phyloP scores from a whole-genome alignment of 352 stramenopile species.

The Phytophthora palmivora region DNA sequence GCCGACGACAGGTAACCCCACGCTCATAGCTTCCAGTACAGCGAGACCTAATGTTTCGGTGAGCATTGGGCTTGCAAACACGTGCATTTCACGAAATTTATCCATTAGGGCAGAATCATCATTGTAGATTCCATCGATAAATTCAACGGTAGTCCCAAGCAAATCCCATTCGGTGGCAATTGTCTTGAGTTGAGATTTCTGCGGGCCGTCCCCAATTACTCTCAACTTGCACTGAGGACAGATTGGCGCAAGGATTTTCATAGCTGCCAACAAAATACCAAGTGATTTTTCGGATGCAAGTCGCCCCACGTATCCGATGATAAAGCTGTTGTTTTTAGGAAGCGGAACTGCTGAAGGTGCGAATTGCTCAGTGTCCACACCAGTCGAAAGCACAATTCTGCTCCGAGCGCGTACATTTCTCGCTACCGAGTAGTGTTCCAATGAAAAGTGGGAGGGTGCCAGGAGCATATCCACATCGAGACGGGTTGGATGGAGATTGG shows the following conservation, averaged over 20 bases:
- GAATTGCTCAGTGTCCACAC: slow-evolving; percentile 50
- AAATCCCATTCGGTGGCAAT: slow-evolving; percentile 45
- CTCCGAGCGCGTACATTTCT: slow-evolving; percentile 27
- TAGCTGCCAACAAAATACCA: slow-evolving; percentile 43
- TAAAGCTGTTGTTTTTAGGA: slow-evolving; percentile 27
- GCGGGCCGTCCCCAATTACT: slow-evolving; percentile 47
- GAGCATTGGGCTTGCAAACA: slow-evolving; percentile 51
- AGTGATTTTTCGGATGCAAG: slow-evolving; percentile 60
- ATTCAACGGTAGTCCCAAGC: slow-evolving; percentile 37
- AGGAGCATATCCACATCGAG: slow-evolving; percentile 57
- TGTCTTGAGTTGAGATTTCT: slow-evolving; percentile 35
- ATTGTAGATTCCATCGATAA: slow-evolving; percentile 58
- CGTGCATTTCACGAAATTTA: slow-evolving; percentile 48
- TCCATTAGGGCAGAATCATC: slow-evolving; percentile 38
- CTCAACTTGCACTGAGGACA: slow-evolving; percentile 38
- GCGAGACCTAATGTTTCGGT: slow-evolving; percentile 62
- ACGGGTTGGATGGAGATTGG: slow-evolving; percentile 49
- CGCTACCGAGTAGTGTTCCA: slow-evolving; percentile 49
- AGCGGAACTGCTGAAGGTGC: slow-evolving; percentile 17
- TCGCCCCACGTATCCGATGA: slow-evolving; percentile 58
- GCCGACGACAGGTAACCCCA: slow-evolving; percentile 53
- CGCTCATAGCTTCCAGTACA: slow-evolving; percentile 66
- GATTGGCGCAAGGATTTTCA: slow-evolving; percentile 30
- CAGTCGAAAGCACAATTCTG: slow-evolving; percentile 50
- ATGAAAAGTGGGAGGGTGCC: slow-evolving; percentile 60